Base-by-base conservation (phyloP, 1,284 basidiomycete genomes). In the Naganishia sp. region DNA sequence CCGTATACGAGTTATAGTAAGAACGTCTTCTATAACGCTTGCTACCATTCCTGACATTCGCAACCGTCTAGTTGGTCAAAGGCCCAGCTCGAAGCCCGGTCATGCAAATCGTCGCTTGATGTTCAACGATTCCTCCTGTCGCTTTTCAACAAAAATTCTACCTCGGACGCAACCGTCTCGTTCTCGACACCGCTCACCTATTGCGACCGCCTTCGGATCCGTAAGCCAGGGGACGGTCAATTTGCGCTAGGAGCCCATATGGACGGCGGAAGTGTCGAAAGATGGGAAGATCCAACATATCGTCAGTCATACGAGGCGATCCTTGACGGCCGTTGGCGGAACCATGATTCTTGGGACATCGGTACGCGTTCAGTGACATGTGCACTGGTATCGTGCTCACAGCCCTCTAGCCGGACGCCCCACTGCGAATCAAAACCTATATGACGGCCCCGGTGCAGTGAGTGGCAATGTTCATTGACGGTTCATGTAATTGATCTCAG, bases 211-310 rank as follows among this genome's bases (percentile, higher is more conserved):
- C 79, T 92, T 25, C 83, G 89, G 1, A 88, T 92, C 52, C 83
- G 90, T 6, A 83, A 83, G 42, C 89, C 90, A 0, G 90, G 90
- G 0, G 89, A 90, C 70, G 77, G 81, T 9, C 81, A 83, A 55
- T 92, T 91, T 84, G 81, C 83, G 6, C 79, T 91, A 3, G 88
- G 87, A 0, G 86, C 89, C 4, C 90, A 92, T 72, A 82, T 89
- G 55, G 90, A 92, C 73, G 87, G 87, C 0, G 90, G 89, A 0
- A 83, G 85, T 5, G 79, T 90, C 33, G 89, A 92, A 77, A 79
- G 88, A 0, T 92, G 90, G 90, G 89, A 92, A 75, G 90, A 91
- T 74, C 77, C 80, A 0, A 78, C 75, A 1, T 89, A 86, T 73
- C 79, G 87, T n/a, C 73, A 71, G 1, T 86, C 86, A 25, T 91